Base-by-base conservation (phyloP, 1,139 yeast genomes). In the Blastobotrys petasosporus region DNA sequence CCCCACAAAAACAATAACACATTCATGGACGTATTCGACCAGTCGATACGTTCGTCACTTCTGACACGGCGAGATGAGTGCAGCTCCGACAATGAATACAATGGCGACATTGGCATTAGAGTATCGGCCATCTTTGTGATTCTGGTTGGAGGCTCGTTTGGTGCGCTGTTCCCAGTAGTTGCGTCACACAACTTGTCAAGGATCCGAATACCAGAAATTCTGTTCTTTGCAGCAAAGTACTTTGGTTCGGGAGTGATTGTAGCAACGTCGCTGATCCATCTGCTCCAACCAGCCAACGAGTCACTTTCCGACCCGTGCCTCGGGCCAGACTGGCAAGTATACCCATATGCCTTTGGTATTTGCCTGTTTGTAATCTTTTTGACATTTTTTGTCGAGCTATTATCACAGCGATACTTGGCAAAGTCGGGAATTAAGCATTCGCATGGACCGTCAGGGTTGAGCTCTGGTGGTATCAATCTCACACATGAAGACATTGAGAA, bases 221-320 rank as follows among this genome's bases (percentile, higher is more conserved):
- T 80, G 47, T 86, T 79, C 59, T 78, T 84, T 59, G 67, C 81
- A 38, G 85, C 88, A 46, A 85, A 85, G 59, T 85, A 77, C 68
- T 87, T 88, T 62, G 97, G 97, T 51, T 82, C 95, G 1, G 97
- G 97, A 43, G 96, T 88, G 43, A 88, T 88, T 60, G 73, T 87
- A 8, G 92, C 96, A 1, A 88, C 96, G 1, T 88, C 95, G 0
- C 83, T 86, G 57, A 81, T 88, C 47, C 97, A 88, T 66, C 70
- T 88, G 51, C 70, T 88, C 56, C 80, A 82, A 55, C 95, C 95
- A 0, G 95, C 95, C 2, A 69, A 74, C 54, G 82, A 79, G 32
- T 68, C 72, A 2, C 68, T 81, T 46, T 65, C 75, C 0, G 57
- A 69, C 44, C 69, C 67, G 6, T 80, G 86, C 64, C 70, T 82